These are phyloP conservation scores for Miscanthus lutarioriparius DNA, from an alignment of 176 grass and related monocot species.

Conservation along the genomic window DNA sequence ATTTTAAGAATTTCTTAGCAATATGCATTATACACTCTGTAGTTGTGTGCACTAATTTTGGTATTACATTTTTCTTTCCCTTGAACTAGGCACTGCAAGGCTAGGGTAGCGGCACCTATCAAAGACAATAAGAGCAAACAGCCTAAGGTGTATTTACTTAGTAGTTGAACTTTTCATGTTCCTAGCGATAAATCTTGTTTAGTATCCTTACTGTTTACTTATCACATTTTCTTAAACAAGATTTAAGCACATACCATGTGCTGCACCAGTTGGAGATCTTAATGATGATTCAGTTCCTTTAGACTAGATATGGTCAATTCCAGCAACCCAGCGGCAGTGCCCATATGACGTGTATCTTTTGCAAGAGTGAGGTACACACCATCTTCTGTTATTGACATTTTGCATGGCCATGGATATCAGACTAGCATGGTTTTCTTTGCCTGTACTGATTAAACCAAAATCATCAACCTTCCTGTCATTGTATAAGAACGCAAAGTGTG, in stretches of 20 bases:
- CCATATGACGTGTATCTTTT: neutral
- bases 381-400: neutral
- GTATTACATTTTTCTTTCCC: slow-evolving; percentile 27
- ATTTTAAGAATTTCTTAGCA: neutral
- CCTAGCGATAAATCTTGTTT: slow-evolving; percentile 1
- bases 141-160: slow-evolving; percentile 64
- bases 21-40: neutral
- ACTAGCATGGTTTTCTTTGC: neutral
- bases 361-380: neutral
- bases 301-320: neutral
- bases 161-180: neutral
- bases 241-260: neutral
- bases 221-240: slow-evolving; percentile 8
- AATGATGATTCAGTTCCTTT: slow-evolving; percentile 1
- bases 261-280: slow-evolving; percentile 9
- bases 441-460: neutral
- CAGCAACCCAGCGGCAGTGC: neutral
- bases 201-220: slow-evolving; percentile 8
- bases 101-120: slow-evolving; percentile 84
- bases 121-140: slow-evolving; percentile 99
- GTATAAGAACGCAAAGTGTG: neutral
- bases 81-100: slow-evolving; percentile 81
- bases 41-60: slow-evolving; percentile 14
- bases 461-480: no score
- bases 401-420: neutral